A percentile compares a stretch with the other conserved stretches of the same genome.
Evolutionary conservation across 352 stramenopile species (phyloP).

Genomic region (Phytophthora capsici): DNA sequence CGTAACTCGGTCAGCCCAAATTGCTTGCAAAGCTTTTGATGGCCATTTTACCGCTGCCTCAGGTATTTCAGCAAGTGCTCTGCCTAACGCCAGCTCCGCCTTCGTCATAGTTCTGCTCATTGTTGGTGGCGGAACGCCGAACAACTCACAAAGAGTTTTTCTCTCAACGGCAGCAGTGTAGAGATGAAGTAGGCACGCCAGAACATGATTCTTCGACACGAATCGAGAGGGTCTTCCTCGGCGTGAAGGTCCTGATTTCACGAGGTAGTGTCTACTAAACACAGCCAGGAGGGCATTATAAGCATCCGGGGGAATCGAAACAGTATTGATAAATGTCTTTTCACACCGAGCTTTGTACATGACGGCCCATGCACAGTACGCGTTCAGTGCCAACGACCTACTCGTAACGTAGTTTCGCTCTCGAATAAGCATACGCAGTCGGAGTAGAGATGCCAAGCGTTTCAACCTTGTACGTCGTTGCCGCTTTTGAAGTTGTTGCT

Average conservation of each 20-base stretch:
- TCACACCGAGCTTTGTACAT: neutral
- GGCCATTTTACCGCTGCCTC: neutral
- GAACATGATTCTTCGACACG: neutral
- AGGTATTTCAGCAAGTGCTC: neutral
- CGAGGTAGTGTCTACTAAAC: neutral
- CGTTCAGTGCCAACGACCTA: neutral
- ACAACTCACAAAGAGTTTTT: neutral
- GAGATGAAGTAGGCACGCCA: neutral
- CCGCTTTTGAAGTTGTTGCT: no score
- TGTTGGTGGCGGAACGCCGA: neutral
- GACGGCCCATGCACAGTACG: neutral
- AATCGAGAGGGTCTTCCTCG: neutral
- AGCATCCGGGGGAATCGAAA: neutral
- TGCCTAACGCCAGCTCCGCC: neutral
- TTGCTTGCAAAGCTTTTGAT: neutral
- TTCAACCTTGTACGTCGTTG: no score
- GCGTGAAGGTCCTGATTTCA: neutral
- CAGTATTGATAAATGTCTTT: neutral
- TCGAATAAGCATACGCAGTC: no score
- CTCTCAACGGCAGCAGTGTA: neutral
- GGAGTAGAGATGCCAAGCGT: no score
- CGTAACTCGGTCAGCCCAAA: neutral
- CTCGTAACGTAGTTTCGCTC: neutral
- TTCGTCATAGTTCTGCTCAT: neutral
- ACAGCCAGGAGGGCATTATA: neutral